Percentiles rank a stretch among this genome's conserved stretches.
Evolutionary conservation across 1,139 yeast species (phyloP).

Genomic region (Protomyces inouyei): DNA sequence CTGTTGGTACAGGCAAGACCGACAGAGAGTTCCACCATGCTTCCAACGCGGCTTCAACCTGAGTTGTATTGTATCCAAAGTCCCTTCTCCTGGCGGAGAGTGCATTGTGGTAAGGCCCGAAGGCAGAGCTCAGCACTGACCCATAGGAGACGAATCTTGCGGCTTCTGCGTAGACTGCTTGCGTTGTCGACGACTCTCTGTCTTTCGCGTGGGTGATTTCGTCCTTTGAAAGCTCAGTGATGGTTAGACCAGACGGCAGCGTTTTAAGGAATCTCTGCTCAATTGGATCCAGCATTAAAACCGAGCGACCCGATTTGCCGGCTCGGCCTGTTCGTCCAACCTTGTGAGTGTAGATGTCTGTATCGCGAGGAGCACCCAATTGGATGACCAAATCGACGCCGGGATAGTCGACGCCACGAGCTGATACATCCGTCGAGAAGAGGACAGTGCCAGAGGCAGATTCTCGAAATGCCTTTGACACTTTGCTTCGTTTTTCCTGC

Average conservation of each 20-base stretch:
- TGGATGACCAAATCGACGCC: conserved; percentile 89
- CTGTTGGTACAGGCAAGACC: not conserved
- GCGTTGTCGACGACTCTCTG: not conserved
- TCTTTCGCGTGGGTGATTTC: not conserved
- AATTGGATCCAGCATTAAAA: conserved; percentile 59
- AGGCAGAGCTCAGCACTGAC: not conserved
- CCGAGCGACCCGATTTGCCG: conserved; percentile 69
- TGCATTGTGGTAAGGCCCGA: not conserved
- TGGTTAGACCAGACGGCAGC: not conserved
- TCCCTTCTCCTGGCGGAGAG: not conserved
- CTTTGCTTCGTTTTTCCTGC: conserved; percentile 67
- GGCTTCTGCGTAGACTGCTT: not conserved
- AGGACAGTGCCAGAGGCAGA: conserved; percentile 52
- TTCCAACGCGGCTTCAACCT: not conserved
- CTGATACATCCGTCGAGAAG: conserved; percentile 60
- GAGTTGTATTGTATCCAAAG: not conserved
- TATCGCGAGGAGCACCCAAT: conserved; percentile 42
- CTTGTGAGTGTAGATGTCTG: conserved; percentile 62
- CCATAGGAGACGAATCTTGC: not conserved
- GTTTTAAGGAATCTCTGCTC: conserved; percentile 3
- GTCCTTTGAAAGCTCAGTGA: not conserved
- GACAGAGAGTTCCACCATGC: not conserved
- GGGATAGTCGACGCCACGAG: conserved; percentile 89
- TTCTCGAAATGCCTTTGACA: conserved; percentile 58
- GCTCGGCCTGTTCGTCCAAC: conserved; percentile 97